phyloP scores from a whole-genome alignment of 257 asterid genomes.

The Capsicum chinense region DNA sequence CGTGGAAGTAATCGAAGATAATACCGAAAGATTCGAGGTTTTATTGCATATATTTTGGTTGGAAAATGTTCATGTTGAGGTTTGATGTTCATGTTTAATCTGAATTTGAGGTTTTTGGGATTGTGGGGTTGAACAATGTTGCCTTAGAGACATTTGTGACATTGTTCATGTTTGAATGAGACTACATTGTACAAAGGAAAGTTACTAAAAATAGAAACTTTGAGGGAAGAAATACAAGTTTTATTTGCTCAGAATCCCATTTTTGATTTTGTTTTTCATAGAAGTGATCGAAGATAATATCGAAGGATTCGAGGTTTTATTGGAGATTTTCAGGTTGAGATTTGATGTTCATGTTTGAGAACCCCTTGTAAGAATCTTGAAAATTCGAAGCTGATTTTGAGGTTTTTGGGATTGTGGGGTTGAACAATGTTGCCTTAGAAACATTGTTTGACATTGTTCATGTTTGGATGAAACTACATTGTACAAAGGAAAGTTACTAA shows the following conservation, averaged over 20 bases:
- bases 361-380: background rate
- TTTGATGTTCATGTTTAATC: conserved; percentile 21
- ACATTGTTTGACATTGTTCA: background rate
- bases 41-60: background rate
- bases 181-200: background rate
- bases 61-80: background rate
- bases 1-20: background rate
- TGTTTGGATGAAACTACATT: background rate
- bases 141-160: background rate
- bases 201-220: background rate
- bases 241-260: background rate
- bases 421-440: background rate
- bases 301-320: background rate
- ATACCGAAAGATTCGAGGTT: background rate
- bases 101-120: background rate
- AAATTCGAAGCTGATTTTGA: background rate
- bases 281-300: background rate
- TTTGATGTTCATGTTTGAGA: conserved; percentile 25
- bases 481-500: background rate
- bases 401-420: background rate
- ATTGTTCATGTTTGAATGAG: conserved; percentile 1
- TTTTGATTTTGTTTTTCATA: background rate
- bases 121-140: background rate
- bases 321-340: background rate
- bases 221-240: no score